These are phyloP conservation scores for Epichloe uncinata DNA, from an alignment of 2,329 filamentous ascomycete genomes.

Conservation along the genomic window DNA sequence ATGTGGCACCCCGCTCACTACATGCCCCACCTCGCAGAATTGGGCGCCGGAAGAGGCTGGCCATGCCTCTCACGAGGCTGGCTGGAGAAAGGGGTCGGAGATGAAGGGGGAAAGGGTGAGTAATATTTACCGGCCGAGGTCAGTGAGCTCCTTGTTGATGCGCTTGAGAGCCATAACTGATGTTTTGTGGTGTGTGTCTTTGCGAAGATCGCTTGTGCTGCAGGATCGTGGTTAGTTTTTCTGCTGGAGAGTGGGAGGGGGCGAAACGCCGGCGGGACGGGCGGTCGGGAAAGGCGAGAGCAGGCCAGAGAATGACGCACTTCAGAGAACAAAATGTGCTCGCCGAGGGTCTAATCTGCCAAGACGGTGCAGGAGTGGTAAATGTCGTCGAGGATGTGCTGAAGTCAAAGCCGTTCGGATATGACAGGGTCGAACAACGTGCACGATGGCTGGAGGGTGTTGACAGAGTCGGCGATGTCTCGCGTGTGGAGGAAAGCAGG, in stretches of 20 bases:
- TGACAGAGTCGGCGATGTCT: background rate
- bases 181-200: conserved; percentile 18
- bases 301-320: conserved; percentile 15
- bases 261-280: conserved; percentile 3
- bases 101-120: conserved; percentile 5
- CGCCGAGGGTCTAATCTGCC: conserved; percentile 4
- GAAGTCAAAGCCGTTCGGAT: background rate
- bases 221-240: conserved; percentile 12
- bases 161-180: conserved; percentile 72
- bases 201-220: conserved; percentile 11
- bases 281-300: conserved; percentile 7
- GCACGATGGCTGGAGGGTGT: conserved; percentile 1
- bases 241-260: conserved; percentile 1
- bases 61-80: conserved; percentile 10
- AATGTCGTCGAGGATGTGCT: background rate
- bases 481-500: conserved; percentile 2
- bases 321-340: conserved; percentile 10
- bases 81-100: background rate
- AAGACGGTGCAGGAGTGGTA: conserved; percentile 9
- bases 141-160: conserved; percentile 88
- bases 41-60: conserved; percentile 11
- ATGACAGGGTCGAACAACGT: background rate
- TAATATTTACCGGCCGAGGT: conserved; percentile 66
- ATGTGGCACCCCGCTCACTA: conserved; percentile 22
- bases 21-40: conserved; percentile 23